These are phyloP conservation scores for Tolypocladium album DNA, from an alignment of 2,329 filamentous ascomycete genomes.

Conservation along the genomic window DNA sequence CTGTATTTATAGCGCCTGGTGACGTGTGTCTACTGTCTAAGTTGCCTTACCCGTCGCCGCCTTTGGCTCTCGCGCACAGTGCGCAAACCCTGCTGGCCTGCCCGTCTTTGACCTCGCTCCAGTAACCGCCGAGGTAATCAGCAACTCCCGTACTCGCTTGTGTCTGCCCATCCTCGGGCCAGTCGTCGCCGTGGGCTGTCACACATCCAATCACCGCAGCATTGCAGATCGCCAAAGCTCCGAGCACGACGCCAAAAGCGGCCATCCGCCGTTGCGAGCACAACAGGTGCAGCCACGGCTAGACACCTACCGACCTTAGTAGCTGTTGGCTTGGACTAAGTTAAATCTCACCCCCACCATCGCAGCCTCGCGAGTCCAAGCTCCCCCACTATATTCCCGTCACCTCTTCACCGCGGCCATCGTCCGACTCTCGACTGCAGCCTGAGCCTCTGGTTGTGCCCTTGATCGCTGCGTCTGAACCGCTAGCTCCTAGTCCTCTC, in stretches of 20 bases:
- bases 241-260: not conserved
- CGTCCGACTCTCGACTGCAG: not conserved
- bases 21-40: not conserved
- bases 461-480: not conserved
- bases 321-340: not conserved
- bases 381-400: not conserved
- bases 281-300: not conserved
- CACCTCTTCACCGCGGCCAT: not conserved
- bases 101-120: not conserved
- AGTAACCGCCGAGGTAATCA: not conserved
- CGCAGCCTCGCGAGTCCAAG: slow-evolving; percentile 6
- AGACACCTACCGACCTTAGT: no score
- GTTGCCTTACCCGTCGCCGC: not conserved
- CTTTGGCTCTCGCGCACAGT: not conserved
- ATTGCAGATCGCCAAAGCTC: not conserved
- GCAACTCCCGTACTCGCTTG: not conserved
- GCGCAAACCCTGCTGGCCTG: not conserved
- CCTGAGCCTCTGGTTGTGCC: not conserved
- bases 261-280: not conserved
- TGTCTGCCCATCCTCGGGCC: not conserved
- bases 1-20: not conserved
- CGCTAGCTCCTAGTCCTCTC: not conserved
- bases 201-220: not conserved
- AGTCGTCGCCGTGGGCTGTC: not conserved
- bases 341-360: slow-evolving; percentile 7